These are phyloP conservation scores for Colletotrichum sp. DNA, from an alignment of 2,329 filamentous ascomycete genomes.

Conservation along the genomic window DNA sequence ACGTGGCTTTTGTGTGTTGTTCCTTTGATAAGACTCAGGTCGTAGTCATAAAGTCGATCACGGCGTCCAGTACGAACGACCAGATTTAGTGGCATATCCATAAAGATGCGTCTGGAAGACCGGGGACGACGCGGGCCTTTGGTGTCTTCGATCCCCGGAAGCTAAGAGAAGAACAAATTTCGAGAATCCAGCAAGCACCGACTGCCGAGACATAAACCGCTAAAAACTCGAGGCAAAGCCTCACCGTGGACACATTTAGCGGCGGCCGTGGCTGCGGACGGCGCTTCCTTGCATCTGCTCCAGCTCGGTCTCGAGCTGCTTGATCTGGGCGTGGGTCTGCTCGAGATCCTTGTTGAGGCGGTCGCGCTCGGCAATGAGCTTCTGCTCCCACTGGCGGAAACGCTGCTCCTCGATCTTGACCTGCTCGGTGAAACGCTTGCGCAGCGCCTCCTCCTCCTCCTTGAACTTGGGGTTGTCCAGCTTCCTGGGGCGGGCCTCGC, in stretches of 20 bases:
- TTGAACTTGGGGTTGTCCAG: conserved; percentile 99
- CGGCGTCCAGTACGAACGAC: background rate
- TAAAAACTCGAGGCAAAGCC: conserved; percentile 1
- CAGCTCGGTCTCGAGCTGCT: conserved; percentile 89
- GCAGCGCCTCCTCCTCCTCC: conserved; percentile 97
- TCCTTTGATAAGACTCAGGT: background rate
- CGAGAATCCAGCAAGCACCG: conserved; percentile 23
- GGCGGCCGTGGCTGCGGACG: conserved; percentile 90
- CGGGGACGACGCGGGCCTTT: background rate
- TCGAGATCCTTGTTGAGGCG: conserved; percentile 99
- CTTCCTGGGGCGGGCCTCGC: conserved; percentile 95
- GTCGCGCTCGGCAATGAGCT: conserved; percentile 98
- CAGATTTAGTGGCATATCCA: conserved; percentile 13
- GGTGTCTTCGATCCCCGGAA: conserved; percentile 1
- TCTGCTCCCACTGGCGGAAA: conserved; percentile 99
- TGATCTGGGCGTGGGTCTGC: conserved; percentile 93
- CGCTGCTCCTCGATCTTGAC: conserved; percentile 99
- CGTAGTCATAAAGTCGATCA: background rate
- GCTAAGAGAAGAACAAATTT: conserved; percentile 21
- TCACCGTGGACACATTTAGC: conserved; percentile 56
- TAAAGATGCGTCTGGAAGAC: background rate
- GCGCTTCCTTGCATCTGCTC: conserved; percentile 91
- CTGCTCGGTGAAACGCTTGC: conserved; percentile 99
- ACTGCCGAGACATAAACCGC: conserved; percentile 25
- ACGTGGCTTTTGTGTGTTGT: background rate